These are phyloP conservation scores for Metarhizium sp. DNA, from an alignment of 2,329 filamentous ascomycete genomes.

Conservation along the genomic window DNA sequence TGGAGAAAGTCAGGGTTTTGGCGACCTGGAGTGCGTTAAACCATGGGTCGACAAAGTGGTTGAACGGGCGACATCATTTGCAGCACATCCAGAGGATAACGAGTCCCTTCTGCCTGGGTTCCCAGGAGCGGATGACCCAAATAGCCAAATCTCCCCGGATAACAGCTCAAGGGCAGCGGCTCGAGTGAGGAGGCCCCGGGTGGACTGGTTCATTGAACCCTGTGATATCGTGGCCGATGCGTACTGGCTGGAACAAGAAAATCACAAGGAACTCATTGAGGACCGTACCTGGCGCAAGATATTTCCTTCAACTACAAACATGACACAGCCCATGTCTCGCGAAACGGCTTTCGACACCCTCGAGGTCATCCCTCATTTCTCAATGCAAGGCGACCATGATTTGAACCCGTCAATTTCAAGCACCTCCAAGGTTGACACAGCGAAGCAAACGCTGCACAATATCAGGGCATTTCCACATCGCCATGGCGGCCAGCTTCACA, in stretches of 20 bases:
- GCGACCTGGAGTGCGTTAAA: constrained; percentile 60
- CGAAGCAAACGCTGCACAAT: constrained; percentile 49
- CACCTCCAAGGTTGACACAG: constrained; percentile 27
- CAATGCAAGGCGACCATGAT: constrained; percentile 14
- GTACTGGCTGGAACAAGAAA: constrained; percentile 78
- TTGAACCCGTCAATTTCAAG: constrained; percentile 13
- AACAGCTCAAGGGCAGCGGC: constrained; percentile 32
- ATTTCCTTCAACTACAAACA: constrained; percentile 39
- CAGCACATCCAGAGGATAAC: constrained; percentile 14
- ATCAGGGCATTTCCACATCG: constrained; percentile 46
- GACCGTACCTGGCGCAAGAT: constrained; percentile 68
- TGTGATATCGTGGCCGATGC: constrained; percentile 82
- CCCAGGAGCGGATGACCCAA: constrained; percentile 33
- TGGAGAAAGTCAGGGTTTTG: constrained; percentile 67
- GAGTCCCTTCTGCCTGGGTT: constrained; percentile 33
- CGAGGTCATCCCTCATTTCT: constrained; percentile 15
- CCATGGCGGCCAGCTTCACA: constrained; percentile 38
- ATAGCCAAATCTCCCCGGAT: constrained; percentile 32
- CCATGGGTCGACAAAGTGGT: constrained; percentile 67
- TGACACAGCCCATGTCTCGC: constrained; percentile 20
- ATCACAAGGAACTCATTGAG: constrained; percentile 74
- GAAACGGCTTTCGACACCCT: constrained; percentile 18
- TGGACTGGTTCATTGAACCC: constrained; percentile 78
- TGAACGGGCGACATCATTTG: constrained; percentile 18
- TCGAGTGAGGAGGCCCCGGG: constrained; percentile 62